Evolutionary conservation across 2,329 filamentous ascomycete genomes (phyloP).

Genomic region (Fonsecaea pugnacius): DNA sequence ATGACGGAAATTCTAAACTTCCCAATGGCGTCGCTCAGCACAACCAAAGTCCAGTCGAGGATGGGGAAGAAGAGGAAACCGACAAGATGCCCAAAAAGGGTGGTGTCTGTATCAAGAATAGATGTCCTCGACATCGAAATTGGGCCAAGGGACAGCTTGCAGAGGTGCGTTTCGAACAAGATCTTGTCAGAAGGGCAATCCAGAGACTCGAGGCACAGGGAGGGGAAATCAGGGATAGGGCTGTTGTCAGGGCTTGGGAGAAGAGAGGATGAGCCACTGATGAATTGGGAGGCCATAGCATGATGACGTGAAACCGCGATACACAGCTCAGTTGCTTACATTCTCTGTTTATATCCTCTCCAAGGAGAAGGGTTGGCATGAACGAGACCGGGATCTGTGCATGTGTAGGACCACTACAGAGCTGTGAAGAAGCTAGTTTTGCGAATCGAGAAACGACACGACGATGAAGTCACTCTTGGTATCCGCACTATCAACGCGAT

Average conservation of each 20-base stretch:
- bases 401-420: not conserved
- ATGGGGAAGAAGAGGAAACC: constrained; percentile 44
- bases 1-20: constrained; percentile 40
- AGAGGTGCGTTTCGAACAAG: constrained; percentile 37
- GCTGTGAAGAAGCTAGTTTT: not conserved
- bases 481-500: not conserved
- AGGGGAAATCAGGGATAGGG: constrained; percentile 32
- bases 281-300: not conserved
- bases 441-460: not conserved
- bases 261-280: constrained; percentile 17
- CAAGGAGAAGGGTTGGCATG: not conserved
- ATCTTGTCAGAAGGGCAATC: constrained; percentile 32
- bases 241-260: constrained; percentile 34
- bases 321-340: not conserved
- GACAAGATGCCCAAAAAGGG: constrained; percentile 41
- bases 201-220: constrained; percentile 27
- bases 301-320: not conserved
- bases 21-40: constrained; percentile 35
- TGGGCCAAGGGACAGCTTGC: constrained; percentile 52
- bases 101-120: constrained; percentile 53
- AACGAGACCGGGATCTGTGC: not conserved
- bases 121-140: constrained; percentile 54
- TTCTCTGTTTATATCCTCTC: not conserved
- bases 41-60: constrained; percentile 38
- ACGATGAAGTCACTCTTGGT: not conserved